Evolutionary conservation across 257 asterid species (phyloP), one percentile per base, ranked within the genome.

Genomic region (Solanum sitiens): DNA sequence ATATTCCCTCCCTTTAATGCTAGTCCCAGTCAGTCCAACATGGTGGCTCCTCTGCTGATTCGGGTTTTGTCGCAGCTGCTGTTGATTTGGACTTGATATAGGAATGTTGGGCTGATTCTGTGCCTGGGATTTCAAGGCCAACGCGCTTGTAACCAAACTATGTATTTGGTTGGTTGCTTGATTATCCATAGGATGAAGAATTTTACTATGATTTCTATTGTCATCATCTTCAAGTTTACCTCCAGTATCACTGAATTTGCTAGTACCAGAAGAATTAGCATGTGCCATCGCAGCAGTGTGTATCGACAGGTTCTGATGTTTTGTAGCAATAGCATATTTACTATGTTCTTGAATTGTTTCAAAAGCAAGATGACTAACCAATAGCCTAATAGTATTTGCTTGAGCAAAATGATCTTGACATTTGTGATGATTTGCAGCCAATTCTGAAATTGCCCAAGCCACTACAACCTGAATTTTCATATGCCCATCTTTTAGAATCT

Each of bases 311-410:
- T 45, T 39, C 8, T 87, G 89, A 2, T 86, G 83, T 44, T 83
- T 87, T 21, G 75, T 37, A 16, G 87, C 87, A 27, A 87, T 87
- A 40, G 86, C 83, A 70, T 87, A 87, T 21, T 87, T 87, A 32
- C 89, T 87, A 61, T 87, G 89, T 67, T 87, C 89, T 87, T 87
- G 87, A 45, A 87, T 87, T 32, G 89, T 87, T 59, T 87, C 89
- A 42, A 87, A 87, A 32, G 89, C 89, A 23, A 87, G 87, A 83
- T 87, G 89, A 73, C 89, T 87, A 45, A 87, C 89, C n/a, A 87
- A 73, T n/a, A 87, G 33, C 42, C 87, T 35, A 39, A 87, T 87
- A 11, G 87, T 83, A 11, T 87, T 87, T 14, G 80, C 61, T 23
- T 87, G 89, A 37, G 87, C 84, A 56, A 87, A 87, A 87, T 87